Evolutionary conservation across 1,284 basidiomycete genomes (phyloP).

Genomic region (Agroathelia rolfsii): DNA sequence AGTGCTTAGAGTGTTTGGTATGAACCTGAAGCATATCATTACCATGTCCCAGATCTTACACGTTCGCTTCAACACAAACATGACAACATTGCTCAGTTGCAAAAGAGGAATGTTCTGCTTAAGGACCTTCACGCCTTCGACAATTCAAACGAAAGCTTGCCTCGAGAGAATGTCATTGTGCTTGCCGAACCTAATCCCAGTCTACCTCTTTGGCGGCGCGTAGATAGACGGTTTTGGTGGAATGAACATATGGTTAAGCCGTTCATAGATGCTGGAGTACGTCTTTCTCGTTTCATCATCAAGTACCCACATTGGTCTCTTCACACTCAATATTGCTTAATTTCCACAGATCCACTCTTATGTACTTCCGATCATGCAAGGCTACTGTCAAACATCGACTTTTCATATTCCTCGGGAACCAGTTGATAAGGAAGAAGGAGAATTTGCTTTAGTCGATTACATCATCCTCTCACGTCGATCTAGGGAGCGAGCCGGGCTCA

Average conservation of each 20-base stretch:
- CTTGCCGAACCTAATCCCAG: constrained; percentile 59
- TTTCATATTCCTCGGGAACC: constrained; percentile 56
- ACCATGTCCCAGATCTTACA: constrained; percentile 50
- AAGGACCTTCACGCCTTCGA: constrained; percentile 46
- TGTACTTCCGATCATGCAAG: constrained; percentile 84
- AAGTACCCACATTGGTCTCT: not conserved
- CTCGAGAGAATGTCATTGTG: constrained; percentile 32
- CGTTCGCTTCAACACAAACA: constrained; percentile 73
- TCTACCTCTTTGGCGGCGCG: constrained; percentile 75
- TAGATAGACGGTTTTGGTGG: constrained; percentile 84
- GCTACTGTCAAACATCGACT: constrained; percentile 66
- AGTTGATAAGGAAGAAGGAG: constrained; percentile 33
- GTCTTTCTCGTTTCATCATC: constrained; percentile 14
- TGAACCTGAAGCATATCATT: not conserved
- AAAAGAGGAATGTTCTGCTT: constrained; percentile 45
- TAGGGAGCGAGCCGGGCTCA: constrained; percentile 83
- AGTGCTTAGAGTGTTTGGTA: constrained; percentile 9
- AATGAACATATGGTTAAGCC: constrained; percentile 75
- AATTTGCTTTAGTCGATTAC: constrained; percentile 45
- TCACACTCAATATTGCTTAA: too few species aligned
- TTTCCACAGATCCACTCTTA: constrained; percentile 76
- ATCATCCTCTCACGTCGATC: constrained; percentile 80
- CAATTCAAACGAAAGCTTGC: too few species aligned
- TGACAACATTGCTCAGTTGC: constrained; percentile 45
- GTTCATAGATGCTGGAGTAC: constrained; percentile 66